Base-by-base conservation (phyloP, 2,329 filamentous ascomycete species). In the Xylogone sp. region DNA sequence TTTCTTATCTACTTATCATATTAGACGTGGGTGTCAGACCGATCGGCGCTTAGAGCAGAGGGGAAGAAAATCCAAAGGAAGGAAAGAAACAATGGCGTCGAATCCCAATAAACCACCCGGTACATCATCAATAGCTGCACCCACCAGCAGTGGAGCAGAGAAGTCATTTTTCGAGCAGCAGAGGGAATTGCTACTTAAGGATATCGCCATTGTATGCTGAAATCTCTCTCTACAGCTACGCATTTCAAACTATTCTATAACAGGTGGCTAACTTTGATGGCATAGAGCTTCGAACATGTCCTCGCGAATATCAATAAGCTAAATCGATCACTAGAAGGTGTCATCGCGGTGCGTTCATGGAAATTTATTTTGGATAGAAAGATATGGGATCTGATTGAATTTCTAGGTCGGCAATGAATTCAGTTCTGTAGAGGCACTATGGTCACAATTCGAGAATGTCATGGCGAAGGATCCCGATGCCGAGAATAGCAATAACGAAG, bases 401-500 rank as follows among this genome's bases (percentile, higher is more conserved):
- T 39, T 45, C 20, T 50, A 90, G 85, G 86, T 99, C 48, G 94
- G 94, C 34, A 96, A 96, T 70, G 94, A 99, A 65, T 97, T 99
- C 71, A 86, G 88, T n/a, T 92, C 90, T 3, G 94, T 99, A 43
- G 94, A 99, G 70, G 91, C 90, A 24, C 79, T 99, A 16, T 99
- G 94, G 94, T 95, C 89, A 39, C 90, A 96, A 64, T 97, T 99
- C 65, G 94, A 99, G 73, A 88, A 86, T 59, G 92, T 97, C 61
- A 97, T 97, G 92, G 89, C 83, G 8, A 89, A 87, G 63, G 80
- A 87, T 51, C 71, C 73, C 2, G 74, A 72, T 46, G 62, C 65
- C 2, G 57, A 65, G 18, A 63, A 58, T 12, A 59, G 63, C 16
- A 56, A 58, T 29, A 49, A 57, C 60, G 60, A 67, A 42, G 51